These are phyloP conservation scores for Scenedesmus sp. DNA, from an alignment of 163 green algal genomes.

Conservation along the genomic window DNA sequence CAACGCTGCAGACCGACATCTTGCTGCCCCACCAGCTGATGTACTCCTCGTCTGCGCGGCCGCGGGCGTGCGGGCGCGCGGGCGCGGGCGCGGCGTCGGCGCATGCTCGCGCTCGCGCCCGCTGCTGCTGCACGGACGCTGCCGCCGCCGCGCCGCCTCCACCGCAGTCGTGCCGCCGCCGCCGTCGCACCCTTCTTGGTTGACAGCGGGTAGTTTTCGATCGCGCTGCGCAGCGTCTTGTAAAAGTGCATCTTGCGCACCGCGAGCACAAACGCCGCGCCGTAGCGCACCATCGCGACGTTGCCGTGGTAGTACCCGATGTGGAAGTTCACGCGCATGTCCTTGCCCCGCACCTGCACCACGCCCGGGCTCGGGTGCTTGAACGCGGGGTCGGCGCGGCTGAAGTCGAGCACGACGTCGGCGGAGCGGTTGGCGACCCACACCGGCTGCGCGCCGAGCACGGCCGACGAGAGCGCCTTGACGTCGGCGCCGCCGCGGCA, in stretches of 20 bases:
- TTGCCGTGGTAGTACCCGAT: conserved; percentile 50
- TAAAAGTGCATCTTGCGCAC: conserved; percentile 53
- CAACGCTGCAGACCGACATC: conserved; percentile 39
- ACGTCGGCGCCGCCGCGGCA: conserved; percentile 27
- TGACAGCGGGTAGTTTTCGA: conserved; percentile 39
- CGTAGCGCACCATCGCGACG: conserved; percentile 47
- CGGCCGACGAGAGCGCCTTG: conserved; percentile 23
- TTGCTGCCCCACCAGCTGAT: conserved; percentile 50
- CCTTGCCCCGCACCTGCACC: conserved; percentile 19
- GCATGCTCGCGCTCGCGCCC: no score
- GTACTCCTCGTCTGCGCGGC: conserved; percentile 34
- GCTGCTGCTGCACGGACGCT: no score
- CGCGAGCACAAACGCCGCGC: conserved; percentile 24
- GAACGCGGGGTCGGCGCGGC: conserved; percentile 42
- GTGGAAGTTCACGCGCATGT: conserved; percentile 33
- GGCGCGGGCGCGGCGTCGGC: no score
- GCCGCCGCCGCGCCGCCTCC: no score
- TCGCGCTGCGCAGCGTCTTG: conserved; percentile 37
- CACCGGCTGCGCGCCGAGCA: conserved; percentile 40
- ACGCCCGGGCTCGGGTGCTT: conserved; percentile 7
- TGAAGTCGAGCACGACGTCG: conserved; percentile 43
- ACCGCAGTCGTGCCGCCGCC: no score
- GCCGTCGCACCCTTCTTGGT: conserved; percentile 34
- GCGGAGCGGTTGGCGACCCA: conserved; percentile 41
- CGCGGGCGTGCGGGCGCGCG: no score